Evolutionary conservation across 225 moss, liverwort and hornwort species (phyloP).

Genomic region (Rhytidiadelphus loreus): DNA sequence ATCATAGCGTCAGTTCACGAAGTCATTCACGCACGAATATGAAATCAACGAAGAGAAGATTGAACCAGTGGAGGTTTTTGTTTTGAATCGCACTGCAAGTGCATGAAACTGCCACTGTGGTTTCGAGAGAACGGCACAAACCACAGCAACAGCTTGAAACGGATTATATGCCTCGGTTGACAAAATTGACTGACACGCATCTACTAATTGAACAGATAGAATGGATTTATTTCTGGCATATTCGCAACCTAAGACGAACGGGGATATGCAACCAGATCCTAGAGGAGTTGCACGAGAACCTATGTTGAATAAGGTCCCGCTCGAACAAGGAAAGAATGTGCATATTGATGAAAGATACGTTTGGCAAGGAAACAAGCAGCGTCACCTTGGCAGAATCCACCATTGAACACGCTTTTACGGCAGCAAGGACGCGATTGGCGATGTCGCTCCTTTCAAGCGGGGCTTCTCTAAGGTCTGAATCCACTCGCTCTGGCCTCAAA

Average conservation of each 20-base stretch:
- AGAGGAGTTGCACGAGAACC: not conserved
- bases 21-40: not conserved
- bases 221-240: not conserved
- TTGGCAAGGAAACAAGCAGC: not conserved
- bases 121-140: not conserved
- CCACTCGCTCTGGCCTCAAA: not conserved
- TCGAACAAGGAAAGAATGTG: not conserved
- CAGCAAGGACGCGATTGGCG: conserved; percentile 18
- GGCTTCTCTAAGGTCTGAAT: not conserved
- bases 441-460: conserved; percentile 14
- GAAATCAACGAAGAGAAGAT: not conserved
- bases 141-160: not conserved
- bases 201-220: not conserved
- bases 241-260: not conserved
- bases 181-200: not conserved
- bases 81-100: not conserved
- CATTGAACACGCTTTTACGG: not conserved
- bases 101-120: not conserved
- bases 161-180: not conserved
- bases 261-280: not conserved
- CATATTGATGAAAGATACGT: not conserved
- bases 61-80: not conserved
- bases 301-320: not conserved
- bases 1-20: not conserved
- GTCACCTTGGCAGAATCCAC: conserved; percentile 18